phyloP scores from a whole-genome alignment of 768 basidiomycete species.

The Grammothele lineata region DNA sequence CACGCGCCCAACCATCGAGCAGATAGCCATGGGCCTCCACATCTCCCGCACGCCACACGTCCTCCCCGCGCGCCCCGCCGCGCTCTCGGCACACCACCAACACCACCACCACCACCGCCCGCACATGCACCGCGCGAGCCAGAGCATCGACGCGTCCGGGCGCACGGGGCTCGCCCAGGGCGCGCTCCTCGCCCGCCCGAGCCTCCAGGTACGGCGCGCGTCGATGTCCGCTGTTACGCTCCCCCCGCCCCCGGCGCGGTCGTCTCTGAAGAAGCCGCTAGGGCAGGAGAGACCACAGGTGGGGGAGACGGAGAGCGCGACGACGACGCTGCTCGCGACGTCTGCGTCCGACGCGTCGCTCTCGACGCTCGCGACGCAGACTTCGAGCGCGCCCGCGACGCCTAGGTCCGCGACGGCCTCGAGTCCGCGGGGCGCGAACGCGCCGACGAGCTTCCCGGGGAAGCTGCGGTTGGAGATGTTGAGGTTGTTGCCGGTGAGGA shows the following conservation, averaged over 20 bases:
- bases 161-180: background rate
- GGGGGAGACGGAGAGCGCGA: constrained; percentile 29
- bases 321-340: constrained; percentile 25
- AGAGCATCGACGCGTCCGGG: constrained; percentile 3
- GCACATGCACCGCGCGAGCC: no score
- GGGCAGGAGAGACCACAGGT: constrained; percentile 19
- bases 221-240: constrained; percentile 17
- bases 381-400: constrained; percentile 34
- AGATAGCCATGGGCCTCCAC: constrained; percentile 80
- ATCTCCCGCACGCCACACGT: constrained; percentile 73
- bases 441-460: constrained; percentile 17
- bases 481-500: constrained; percentile 38
- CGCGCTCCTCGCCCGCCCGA: constrained; percentile 9
- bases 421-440: no score
- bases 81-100: constrained; percentile 1
- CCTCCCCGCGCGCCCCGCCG: constrained; percentile 30
- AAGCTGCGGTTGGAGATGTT: constrained; percentile 47
- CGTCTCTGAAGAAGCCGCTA: constrained; percentile 58
- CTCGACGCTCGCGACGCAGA: constrained; percentile 36
- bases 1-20: constrained; percentile 58
- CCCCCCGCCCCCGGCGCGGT: constrained; percentile 53
- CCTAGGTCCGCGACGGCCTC: constrained; percentile 21
- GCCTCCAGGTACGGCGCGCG: constrained; percentile 10
- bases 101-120: background rate
- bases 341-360: constrained; percentile 39